A percentile compares a stretch with the other conserved stretches of the same genome.
phyloP scores from a whole-genome alignment of 768 basidiomycete genomes.

The Lactifluus pinguis region DNA sequence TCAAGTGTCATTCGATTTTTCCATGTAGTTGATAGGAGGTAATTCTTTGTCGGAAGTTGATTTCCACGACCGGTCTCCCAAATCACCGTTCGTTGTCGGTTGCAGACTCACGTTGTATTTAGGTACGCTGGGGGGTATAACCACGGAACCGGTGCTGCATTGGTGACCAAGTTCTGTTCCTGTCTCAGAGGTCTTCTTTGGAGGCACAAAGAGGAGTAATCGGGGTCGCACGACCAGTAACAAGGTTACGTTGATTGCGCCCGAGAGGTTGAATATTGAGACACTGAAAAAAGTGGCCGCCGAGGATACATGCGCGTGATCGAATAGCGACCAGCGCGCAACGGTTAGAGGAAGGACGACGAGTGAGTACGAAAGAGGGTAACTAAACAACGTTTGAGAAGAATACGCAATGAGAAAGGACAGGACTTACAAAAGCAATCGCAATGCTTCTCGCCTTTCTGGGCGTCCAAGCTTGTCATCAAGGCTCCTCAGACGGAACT shows the following conservation, averaged over 20 bases:
- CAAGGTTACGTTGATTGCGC: conserved; percentile 25
- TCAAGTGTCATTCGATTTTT: not conserved
- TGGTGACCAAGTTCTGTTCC: not conserved
- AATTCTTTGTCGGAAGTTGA: not conserved
- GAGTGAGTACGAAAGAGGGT: conserved; percentile 33
- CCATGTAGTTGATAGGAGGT: too few relatives aligned
- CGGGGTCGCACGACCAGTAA: conserved; percentile 31
- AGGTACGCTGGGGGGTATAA: not conserved
- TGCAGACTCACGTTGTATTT: not conserved
- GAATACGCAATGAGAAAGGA: not conserved
- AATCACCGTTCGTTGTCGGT: not conserved
- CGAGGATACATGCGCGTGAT: conserved; percentile 20
- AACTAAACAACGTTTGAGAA: conserved; percentile 21
- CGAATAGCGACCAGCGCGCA: conserved; percentile 33
- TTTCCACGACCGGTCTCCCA: not conserved
- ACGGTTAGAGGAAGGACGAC: conserved; percentile 34
- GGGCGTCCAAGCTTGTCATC: not conserved
- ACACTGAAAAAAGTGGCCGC: conserved; percentile 28
- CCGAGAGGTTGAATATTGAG: too few relatives aligned
- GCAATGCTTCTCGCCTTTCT: not conserved
- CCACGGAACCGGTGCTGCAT: not conserved
- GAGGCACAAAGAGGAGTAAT: conserved; percentile 25
- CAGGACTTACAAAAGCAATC: conserved; percentile 24
- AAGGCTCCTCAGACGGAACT: conserved; percentile 19
- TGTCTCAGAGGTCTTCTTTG: not conserved